Conservation (phyloP, 2,329 filamentous ascomycete genomes). For the Alternaria tenuissima region DNA sequence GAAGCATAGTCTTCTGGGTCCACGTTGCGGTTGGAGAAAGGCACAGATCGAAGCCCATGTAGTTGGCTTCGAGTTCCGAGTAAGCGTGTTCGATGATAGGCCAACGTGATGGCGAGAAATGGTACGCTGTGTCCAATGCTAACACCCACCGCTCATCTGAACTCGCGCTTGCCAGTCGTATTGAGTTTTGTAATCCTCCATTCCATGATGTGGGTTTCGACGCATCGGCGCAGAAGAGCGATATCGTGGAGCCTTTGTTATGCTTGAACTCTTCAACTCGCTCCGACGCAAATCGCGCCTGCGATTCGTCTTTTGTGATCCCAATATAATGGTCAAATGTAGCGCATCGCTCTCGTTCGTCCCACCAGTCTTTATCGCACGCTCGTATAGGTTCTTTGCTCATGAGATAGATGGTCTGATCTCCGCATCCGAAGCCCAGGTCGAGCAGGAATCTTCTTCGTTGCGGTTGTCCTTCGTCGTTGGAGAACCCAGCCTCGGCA, state of each 20-base stretch:
- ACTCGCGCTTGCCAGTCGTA: conserved; percentile 6
- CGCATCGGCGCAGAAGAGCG: conserved; percentile 61
- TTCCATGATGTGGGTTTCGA: conserved; percentile 58
- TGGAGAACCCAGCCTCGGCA: conserved; percentile 51
- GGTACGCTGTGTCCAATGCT: conserved; percentile 65
- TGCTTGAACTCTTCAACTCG: conserved; percentile 19
- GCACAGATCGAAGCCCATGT: conserved; percentile 66
- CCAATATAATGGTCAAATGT: conserved; percentile 57
- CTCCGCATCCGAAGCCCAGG: conserved; percentile 67
- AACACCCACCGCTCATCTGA: conserved; percentile 59
- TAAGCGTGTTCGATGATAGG: conserved; percentile 57
- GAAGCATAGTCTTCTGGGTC: conserved; percentile 44
- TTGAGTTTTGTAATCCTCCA: conserved; percentile 27
- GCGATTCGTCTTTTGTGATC: conserved; percentile 60
- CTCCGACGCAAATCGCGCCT: conserved; percentile 51
- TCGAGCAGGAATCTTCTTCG: conserved; percentile 54
- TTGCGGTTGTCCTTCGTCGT: conserved; percentile 10
- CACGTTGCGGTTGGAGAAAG: conserved; percentile 35
- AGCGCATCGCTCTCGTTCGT: conserved; percentile 7
- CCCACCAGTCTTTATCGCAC: conserved; percentile 30
- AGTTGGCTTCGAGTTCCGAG: conserved; percentile 54
- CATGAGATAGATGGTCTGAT: conserved; percentile 61
- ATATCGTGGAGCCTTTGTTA: conserved; percentile 27
- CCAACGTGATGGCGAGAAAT: conserved; percentile 63
- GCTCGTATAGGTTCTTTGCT: conserved; percentile 20